Base-by-base conservation (phyloP, 164 flowering plant genomes). In the Vitis rotundifolia region DNA sequence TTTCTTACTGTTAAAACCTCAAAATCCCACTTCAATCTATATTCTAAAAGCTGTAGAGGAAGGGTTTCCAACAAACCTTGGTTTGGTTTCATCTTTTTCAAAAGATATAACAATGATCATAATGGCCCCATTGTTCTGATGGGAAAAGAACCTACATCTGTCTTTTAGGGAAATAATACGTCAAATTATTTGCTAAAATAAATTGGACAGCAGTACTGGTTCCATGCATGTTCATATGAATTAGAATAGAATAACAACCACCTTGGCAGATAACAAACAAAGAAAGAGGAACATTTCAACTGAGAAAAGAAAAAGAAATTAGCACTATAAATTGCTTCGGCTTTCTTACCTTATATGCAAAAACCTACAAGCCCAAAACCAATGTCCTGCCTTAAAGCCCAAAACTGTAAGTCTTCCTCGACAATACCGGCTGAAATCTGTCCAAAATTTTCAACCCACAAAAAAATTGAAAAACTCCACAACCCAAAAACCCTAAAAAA, bases 311-410 rank as follows among this genome's bases (percentile, higher is more conserved):
- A 22, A 22, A 22, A 22, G 26, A 22, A 22, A 22, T 22, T 22
- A 22, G 26, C 26, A 22, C 26, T 22, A 2, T 49, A 67, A 59
- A 15, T 56, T 55, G 68, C 55, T 63, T 64, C 65, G 71, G 68
- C 22, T 78, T 79, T 68, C 82, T 74, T 79, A 79, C 82, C 79
- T 79, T 79, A 71, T 79, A 31, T 14, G 77, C 49, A 61, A 53
- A 48, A 22, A 28, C 0, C 28, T 13, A 31, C 14, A 70, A 49
- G 26, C 18, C 16, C 5, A 8, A 19, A 22, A 15, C 53, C 11
- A 56, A 49, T 54, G 54, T 9, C 50, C 31, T 1, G 11, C 48
- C 49, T 61, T 29, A 61, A 51, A 37, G 12, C 50, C 55, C 14
- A 52, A 61, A 49, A 51, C 29, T 9, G 10, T 18, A 15, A 14